Evolutionary conservation across 306 rosid genomes (phyloP).

Genomic region (Vigna angularis): DNA sequence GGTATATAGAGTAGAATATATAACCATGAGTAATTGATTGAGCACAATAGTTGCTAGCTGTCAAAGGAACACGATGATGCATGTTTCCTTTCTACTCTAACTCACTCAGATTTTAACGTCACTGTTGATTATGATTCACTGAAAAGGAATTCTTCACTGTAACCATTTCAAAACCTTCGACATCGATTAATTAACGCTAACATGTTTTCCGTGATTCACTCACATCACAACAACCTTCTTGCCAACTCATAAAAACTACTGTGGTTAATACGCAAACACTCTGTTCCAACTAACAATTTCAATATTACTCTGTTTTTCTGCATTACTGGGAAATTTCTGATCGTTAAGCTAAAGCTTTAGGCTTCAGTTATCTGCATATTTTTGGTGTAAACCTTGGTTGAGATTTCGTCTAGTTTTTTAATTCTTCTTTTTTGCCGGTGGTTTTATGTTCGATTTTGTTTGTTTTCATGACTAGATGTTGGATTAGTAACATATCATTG

Average conservation of each 20-base stretch:
- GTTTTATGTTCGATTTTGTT: not conserved
- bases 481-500: too few species aligned
- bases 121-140: not conserved
- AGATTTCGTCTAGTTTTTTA: not conserved
- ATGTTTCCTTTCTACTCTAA: not conserved
- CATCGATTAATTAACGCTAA: not conserved
- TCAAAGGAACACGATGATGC: not conserved
- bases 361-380: not conserved
- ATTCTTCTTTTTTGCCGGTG: not conserved
- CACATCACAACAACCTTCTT: not conserved
- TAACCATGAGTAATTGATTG: not conserved
- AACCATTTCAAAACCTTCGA: not conserved
- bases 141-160: not conserved
- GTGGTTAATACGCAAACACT: not conserved
- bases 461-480: too few species aligned
- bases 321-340: not conserved
- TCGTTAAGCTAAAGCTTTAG: not conserved
- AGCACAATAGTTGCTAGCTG: conserved; percentile 8
- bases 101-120: not conserved
- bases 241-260: not conserved
- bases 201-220: not conserved
- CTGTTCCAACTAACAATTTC: not conserved
- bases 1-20: not conserved
- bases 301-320: not conserved
- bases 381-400: not conserved